Evolutionary conservation across 2,329 filamentous ascomycete genomes (phyloP).

Genomic region (Aspergillus jensenii): DNA sequence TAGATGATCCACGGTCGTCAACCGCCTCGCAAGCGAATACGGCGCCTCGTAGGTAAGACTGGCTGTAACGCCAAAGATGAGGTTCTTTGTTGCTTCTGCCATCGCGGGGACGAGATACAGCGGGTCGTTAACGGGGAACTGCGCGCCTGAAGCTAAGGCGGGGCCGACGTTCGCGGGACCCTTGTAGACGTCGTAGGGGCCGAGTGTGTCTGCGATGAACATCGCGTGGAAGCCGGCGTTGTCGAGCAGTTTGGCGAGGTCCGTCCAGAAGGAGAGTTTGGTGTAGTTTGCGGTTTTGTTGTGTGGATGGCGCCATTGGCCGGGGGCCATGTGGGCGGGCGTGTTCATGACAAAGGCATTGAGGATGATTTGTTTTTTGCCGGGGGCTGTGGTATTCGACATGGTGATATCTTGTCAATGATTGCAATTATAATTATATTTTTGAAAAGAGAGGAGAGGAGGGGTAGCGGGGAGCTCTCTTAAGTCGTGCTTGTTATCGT

Average conservation of each 20-base stretch:
- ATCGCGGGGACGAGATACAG: conserved; percentile 36
- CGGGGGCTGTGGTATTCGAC: background rate
- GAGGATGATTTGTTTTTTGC: conserved; percentile 43
- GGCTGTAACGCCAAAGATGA: conserved; percentile 54
- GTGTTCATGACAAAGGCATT: conserved; percentile 52
- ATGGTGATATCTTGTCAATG: too few species aligned
- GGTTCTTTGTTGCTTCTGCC: conserved; percentile 47
- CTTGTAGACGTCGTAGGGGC: conserved; percentile 49
- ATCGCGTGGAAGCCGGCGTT: conserved; percentile 52
- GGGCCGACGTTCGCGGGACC: conserved; percentile 41
- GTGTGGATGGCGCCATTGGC: conserved; percentile 36
- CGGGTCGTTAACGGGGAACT: conserved; percentile 35
- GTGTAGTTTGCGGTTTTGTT: conserved; percentile 42
- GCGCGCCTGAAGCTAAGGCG: conserved; percentile 40
- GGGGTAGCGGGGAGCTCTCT: too few species aligned
- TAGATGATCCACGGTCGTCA: conserved; percentile 56
- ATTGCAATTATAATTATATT: too few species aligned
- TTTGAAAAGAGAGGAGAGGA: too few species aligned
- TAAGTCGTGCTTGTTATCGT: background rate
- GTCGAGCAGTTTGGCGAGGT: conserved; percentile 49
- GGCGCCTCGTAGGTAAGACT: conserved; percentile 57
- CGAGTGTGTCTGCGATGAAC: conserved; percentile 53
- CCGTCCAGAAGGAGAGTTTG: conserved; percentile 48
- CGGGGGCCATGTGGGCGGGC: conserved; percentile 48
- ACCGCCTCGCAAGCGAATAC: conserved; percentile 55